Evolutionary conservation across 768 basidiomycete species (phyloP), one percentile per base, ranked within the genome.

Genomic region (Gymnopilus junonius): DNA sequence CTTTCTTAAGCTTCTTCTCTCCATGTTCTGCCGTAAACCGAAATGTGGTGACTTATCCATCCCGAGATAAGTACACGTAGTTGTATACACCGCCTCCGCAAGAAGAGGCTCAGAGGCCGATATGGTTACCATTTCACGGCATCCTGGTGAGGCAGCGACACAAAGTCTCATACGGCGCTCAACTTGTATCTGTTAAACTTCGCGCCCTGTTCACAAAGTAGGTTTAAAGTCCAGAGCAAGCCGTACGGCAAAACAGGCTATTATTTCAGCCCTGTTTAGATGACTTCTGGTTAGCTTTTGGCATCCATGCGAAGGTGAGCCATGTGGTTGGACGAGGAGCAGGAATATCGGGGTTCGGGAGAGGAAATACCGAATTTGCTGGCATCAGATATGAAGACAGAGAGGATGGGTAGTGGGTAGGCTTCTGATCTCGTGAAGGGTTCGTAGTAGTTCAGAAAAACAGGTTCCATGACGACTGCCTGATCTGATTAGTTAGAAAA

Each of bases 101-200:
- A n/a, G n/a, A n/a, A n/a, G n/a, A n/a, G n/a, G n/a, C n/a, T n/a
- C n/a, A n/a, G n/a, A 75, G 2, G 68, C 43, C 5, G 68, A 64
- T 5, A 65, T 48, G 48, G 74, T 76, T 55, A 70, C 50, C 27
- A 70, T 46, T 21, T 42, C 45, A 29, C 69, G 61, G 40, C 71
- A 67, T 14, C 59, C 63, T 15, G 63, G 17, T 29, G 35, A 42
- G 14, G 68, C 69, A 31, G 25, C 39, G n/a, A 69, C 46, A 34
- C 65, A 63, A 39, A 76, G 50, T 2, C 72, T 72, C 69, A 76
- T 67, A 59, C 75, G 75, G 3, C 51, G 31, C 55, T 73, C 70
- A 20, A 76, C 72, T 50, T 68, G 72, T 12, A 17, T 58, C 42
- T 27, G 58, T 55, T 74, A 68, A 42, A 54, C 58, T 23, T 51